Conservation (phyloP, 2,329 filamentous ascomycete species). For the Trichoderma polysporum region DNA sequence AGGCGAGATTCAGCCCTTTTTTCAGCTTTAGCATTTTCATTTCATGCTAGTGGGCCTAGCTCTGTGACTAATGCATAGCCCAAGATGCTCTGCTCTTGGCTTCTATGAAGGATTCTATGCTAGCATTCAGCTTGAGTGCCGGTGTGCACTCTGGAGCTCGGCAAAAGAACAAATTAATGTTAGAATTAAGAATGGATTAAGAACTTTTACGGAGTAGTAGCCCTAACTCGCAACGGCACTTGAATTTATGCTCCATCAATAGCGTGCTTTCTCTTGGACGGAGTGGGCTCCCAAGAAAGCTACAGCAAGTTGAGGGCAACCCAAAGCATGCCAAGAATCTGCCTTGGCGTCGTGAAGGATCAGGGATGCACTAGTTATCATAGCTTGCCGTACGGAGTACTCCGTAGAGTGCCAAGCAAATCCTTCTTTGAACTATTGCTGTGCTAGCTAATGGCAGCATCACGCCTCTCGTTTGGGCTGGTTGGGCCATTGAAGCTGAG, state of each 20-base stretch:
- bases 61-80: background rate
- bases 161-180: background rate
- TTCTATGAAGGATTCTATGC: background rate
- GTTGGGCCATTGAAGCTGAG: background rate
- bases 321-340: background rate
- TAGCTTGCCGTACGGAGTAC: background rate
- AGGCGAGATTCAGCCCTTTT: background rate
- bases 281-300: background rate
- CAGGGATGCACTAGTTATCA: background rate
- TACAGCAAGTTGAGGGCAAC: background rate
- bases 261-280: background rate
- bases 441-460: background rate
- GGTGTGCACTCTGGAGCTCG: background rate
- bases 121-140: background rate
- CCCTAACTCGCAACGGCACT: background rate
- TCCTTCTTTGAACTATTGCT: background rate
- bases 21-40: background rate
- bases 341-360: background rate
- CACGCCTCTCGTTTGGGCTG: background rate
- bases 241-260: background rate
- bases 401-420: background rate
- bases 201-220: background rate
- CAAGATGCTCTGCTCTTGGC: background rate
- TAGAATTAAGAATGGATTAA: background rate
- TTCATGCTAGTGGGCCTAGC: background rate